Base-by-base conservation (phyloP, 2,329 filamentous ascomycete species). In the Dendryphion nanum region DNA sequence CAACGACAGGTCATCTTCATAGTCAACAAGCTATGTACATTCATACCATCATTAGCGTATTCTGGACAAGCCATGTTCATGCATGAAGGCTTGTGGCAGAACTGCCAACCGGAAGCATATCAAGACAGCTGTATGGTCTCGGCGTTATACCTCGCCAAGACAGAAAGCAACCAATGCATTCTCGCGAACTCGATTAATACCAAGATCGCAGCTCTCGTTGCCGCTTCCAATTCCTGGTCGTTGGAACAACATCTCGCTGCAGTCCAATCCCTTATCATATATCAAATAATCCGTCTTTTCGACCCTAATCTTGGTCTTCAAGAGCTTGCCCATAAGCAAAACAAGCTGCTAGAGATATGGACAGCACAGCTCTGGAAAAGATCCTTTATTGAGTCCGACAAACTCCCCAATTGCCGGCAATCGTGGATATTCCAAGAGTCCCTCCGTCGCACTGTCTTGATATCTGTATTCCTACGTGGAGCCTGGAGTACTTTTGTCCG, bases 211-310 rank as follows among this genome's bases (percentile, higher is more conserved):
- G 35, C 23, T 2, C 41, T 57, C 15, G 37, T 47, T 13, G 35
- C 45, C 5, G 24, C 30, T 1, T 50, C 53, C 2, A 30, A 29
- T 3, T 39, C 10, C 8, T 60, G 59, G 56, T 38, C 45, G 4
- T 41, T 61, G 3, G 16, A 34, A 6, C 50, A 61, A 28, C 57
- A 59, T 24, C 56, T 63, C 14, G 57, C 59, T 7, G 56, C 56
- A 7, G 57, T 61, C 5, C 57, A 63, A 31, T 51, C 59, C 5
- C 38, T 63, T n/a, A 50, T 59, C 18, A 48, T 57, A 32, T 63
- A 63, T 35, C 59, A 63, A 35, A 48, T 53, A 29, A 59, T 61
- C 8, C 52, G 52, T 13, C 47, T 63, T 6, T 61, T 58, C 42
- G 56, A 61, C 29, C 40, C 51, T 2, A 41, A 41, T 6, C 33